Conservation (phyloP, 257 asterid species). For the Jasminum sambac region DNA sequence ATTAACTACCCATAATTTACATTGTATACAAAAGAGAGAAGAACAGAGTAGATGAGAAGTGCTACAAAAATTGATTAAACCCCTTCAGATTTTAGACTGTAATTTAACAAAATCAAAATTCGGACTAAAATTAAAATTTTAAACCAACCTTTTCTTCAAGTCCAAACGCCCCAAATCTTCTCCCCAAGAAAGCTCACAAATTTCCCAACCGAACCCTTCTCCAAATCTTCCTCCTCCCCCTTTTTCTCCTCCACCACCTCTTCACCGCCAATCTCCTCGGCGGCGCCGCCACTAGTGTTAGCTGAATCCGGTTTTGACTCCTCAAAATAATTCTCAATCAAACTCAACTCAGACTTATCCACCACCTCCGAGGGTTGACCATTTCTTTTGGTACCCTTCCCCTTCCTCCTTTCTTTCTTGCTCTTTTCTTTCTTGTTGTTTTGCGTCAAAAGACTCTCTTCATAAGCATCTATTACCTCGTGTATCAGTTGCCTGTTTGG, state of each 20-base stretch:
- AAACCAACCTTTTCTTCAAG: constrained; percentile 35
- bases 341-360: constrained; percentile 32
- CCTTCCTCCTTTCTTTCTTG: constrained; percentile 46
- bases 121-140: constrained; percentile 4
- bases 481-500: constrained; percentile 71
- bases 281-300: constrained; percentile 10
- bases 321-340: constrained; percentile 31
- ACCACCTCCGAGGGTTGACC: constrained; percentile 27
- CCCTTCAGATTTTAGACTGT: constrained; percentile 25
- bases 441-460: constrained; percentile 45
- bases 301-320: constrained; percentile 35
- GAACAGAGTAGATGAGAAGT: constrained; percentile 20
- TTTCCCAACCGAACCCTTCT: constrained; percentile 58
- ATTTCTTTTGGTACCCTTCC: constrained; percentile 29
- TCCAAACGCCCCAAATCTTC: constrained; percentile 79
- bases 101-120: constrained; percentile 31
- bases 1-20: constrained; percentile 37
- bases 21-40: constrained; percentile 24
- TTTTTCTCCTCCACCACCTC: constrained; percentile 16
- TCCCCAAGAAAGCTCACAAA: constrained; percentile 68
- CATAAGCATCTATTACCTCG: constrained; percentile 67
- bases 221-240: constrained; percentile 41
- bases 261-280: constrained; percentile 7
- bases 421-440: constrained; percentile 38
- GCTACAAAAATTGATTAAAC: constrained; percentile 40